These are phyloP conservation scores for Aegle marmelos DNA, from an alignment of 345 rosid species.

Conservation along the genomic window DNA sequence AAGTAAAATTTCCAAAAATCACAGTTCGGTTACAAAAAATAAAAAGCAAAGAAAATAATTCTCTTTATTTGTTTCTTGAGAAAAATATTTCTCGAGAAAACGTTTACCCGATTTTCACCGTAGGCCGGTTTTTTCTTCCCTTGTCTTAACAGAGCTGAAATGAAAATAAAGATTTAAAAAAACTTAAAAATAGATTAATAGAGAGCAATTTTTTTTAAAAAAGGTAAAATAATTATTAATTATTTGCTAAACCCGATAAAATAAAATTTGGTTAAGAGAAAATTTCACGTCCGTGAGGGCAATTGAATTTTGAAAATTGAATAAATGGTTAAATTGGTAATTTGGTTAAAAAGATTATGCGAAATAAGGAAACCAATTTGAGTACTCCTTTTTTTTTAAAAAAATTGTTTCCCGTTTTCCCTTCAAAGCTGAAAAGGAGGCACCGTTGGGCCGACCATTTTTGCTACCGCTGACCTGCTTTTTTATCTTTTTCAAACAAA, in stretches of 20 bases:
- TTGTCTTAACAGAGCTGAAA: conserved; percentile 26
- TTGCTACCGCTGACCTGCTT: conserved; percentile 40
- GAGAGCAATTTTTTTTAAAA: conserved; percentile 6
- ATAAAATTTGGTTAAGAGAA: conserved; percentile 51
- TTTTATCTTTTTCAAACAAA: conserved; percentile 22
- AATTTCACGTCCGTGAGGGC: conserved; percentile 60
- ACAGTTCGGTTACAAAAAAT: not conserved
- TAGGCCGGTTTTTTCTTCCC: conserved; percentile 20
- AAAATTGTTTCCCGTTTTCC: conserved; percentile 5
- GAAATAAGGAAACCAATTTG: conserved; percentile 13
- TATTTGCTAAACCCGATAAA: conserved; percentile 51
- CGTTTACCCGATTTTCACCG: conserved; percentile 16
- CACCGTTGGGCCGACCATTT: conserved; percentile 26
- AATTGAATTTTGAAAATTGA: conserved; percentile 40
- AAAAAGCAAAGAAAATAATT: not conserved
- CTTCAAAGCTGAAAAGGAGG: conserved; percentile 34
- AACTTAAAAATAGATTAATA: not conserved
- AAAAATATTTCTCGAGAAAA: conserved; percentile 27
- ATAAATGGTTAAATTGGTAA: conserved; percentile 28
- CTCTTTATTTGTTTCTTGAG: conserved; percentile 24
- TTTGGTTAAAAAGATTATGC: conserved; percentile 2
- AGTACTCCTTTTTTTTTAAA: not conserved
- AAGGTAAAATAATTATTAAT: conserved; percentile 20
- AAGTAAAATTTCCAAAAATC: not conserved
- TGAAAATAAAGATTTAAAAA: conserved; percentile 2